Evolutionary conservation across 371 early-diverging fungal genomes (phyloP).

Genomic region (Apophysomyces elegans): DNA sequence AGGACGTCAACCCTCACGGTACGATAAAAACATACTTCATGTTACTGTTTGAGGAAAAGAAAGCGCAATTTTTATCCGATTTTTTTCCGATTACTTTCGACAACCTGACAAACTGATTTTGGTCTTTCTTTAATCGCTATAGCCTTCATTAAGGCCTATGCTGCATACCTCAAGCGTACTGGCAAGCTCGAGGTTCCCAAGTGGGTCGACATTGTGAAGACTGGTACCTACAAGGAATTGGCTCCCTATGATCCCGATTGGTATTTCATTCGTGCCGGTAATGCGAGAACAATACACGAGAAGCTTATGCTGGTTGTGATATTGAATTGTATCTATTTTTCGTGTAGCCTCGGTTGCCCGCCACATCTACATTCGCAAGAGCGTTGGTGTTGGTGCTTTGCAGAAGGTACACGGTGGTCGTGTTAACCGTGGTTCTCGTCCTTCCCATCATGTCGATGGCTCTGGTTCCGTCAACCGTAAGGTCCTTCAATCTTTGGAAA

Average conservation of each 20-base stretch:
- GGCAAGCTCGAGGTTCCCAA: slow-evolving; percentile 97
- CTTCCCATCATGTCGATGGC: slow-evolving; percentile 85
- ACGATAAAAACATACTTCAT: slow-evolving; percentile 13
- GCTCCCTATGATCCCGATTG: slow-evolving; percentile 98
- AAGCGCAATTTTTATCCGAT: not conserved
- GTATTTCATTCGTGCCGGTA: slow-evolving; percentile 96
- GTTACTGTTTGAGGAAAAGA: slow-evolving; percentile 3
- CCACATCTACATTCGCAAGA: slow-evolving; percentile 93
- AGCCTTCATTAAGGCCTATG: slow-evolving; percentile 93
- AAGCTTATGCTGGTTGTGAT: not conserved
- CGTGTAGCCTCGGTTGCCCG: slow-evolving; percentile 90
- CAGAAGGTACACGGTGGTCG: slow-evolving; percentile 91
- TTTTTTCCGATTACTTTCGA: not conserved
- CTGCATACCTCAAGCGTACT: slow-evolving; percentile 95
- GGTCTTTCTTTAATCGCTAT: slow-evolving; percentile 1
- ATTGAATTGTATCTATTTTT: slow-evolving; percentile 7
- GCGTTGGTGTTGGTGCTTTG: slow-evolving; percentile 93
- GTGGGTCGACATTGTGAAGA: slow-evolving; percentile 98
- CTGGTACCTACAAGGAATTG: slow-evolving; percentile 92
- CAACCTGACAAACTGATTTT: too few relatives aligned
- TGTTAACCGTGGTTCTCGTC: slow-evolving; percentile 91
- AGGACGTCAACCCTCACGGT: slow-evolving; percentile 92
- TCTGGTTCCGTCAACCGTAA: slow-evolving; percentile 93
- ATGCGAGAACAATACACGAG: slow-evolving; percentile 13
- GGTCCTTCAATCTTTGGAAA: slow-evolving; percentile 95